Percentiles rank a stretch among this genome's conserved stretches.
Conservation (phyloP, 352 stramenopile genomes). For the Globisporangium viniferum region DNA sequence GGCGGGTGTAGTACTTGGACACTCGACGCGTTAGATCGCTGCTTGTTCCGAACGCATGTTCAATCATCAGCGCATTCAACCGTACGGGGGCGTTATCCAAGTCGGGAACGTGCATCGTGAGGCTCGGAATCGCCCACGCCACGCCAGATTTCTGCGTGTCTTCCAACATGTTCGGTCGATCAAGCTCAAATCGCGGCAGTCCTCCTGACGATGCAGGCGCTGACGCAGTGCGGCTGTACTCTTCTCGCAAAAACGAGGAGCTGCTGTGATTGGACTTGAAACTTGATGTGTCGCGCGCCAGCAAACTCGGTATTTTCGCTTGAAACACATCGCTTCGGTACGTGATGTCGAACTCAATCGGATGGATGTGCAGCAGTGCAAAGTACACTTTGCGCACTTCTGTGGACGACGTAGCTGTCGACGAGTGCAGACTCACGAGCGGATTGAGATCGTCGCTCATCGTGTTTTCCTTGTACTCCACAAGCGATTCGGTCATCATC, state of each 20-base stretch:
- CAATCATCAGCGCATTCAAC: constrained; percentile 85
- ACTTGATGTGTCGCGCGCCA: constrained; percentile 50
- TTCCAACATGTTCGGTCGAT: constrained; percentile 16
- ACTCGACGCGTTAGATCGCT: constrained; percentile 77
- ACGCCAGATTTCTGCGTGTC: constrained; percentile 48
- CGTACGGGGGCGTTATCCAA: constrained; percentile 87
- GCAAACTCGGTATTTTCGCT: constrained; percentile 44
- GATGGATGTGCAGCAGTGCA: constrained; percentile 83
- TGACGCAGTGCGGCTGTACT: constrained; percentile 35
- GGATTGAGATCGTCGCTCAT: constrained; percentile 76
- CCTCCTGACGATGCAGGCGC: constrained; percentile 23
- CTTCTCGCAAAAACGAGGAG: constrained; percentile 20
- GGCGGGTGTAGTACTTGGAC: constrained; percentile 88
- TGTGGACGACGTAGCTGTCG: constrained; percentile 59
- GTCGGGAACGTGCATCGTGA: constrained; percentile 86
- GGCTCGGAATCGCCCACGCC: constrained; percentile 81
- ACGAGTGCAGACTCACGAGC: constrained; percentile 63
- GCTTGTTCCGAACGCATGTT: constrained; percentile 88
- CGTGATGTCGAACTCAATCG: constrained; percentile 87
- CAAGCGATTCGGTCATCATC: constrained; percentile 70
- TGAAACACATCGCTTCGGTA: constrained; percentile 87
- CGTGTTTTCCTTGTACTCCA: constrained; percentile 78
- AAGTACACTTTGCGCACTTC: constrained; percentile 88
- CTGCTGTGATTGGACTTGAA: constrained; percentile 29
- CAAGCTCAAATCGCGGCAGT: constrained; percentile 29